Percentiles rank a stretch among this genome's conserved stretches.
These are phyloP conservation scores for Ascochyta pisi DNA, from an alignment of 2,329 filamentous ascomycete genomes.

Conservation along the genomic window DNA sequence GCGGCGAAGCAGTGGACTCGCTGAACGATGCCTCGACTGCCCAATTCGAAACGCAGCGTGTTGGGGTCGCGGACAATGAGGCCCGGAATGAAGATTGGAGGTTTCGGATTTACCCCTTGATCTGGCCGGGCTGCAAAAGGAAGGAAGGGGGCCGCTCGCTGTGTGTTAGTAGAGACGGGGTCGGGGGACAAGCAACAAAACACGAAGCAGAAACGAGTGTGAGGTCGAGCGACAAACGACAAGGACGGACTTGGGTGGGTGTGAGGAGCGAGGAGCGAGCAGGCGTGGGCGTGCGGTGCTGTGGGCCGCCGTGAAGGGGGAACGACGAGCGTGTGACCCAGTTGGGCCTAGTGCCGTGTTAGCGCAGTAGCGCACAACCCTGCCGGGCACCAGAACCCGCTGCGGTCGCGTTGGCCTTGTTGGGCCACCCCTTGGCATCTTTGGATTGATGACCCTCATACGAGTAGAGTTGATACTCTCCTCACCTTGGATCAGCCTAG, in stretches of 20 bases:
- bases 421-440: neutral
- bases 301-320: conserved; percentile 22
- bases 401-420: conserved; percentile 5
- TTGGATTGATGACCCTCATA: no score
- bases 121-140: conserved; percentile 35
- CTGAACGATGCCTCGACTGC: conserved; percentile 42
- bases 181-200: conserved; percentile 3
- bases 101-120: conserved; percentile 35
- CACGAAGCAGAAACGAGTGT: conserved; percentile 35
- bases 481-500: neutral
- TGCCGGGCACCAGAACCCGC: neutral
- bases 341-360: neutral
- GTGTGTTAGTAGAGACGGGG: conserved; percentile 2
- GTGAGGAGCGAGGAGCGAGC: conserved; percentile 22
- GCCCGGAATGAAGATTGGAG: conserved; percentile 42
- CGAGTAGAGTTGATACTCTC: no score
- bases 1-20: conserved; percentile 39
- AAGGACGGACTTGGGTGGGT: conserved; percentile 31
- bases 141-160: conserved; percentile 31
- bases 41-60: conserved; percentile 47
- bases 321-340: conserved; percentile 2
- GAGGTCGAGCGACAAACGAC: conserved; percentile 21
- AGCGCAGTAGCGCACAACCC: neutral
- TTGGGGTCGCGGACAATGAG: conserved; percentile 37
- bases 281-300: conserved; percentile 28